Conservation (phyloP, 1,284 basidiomycete genomes). For the Pseudozyma pruni region DNA sequence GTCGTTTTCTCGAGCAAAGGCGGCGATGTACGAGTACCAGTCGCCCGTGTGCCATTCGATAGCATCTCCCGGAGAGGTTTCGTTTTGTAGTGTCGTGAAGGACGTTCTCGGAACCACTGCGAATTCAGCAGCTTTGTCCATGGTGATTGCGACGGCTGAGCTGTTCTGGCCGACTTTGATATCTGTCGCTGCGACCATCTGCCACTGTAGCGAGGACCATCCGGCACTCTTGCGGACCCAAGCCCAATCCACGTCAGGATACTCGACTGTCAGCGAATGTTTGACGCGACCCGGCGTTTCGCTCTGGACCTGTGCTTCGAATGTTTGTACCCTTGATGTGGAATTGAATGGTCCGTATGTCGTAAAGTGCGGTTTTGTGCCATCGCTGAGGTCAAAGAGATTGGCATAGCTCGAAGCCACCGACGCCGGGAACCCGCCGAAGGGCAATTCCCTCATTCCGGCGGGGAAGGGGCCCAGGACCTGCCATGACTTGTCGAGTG, state of each 20-base stretch:
- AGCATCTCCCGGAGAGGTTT: neutral
- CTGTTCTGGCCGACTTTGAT: constrained; percentile 21
- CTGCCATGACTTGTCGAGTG: constrained; percentile 18
- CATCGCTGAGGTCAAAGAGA: constrained; percentile 1
- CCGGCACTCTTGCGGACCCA: constrained; percentile 39
- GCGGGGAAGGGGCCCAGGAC: constrained; percentile 34
- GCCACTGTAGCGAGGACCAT: constrained; percentile 50
- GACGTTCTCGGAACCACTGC: constrained; percentile 17
- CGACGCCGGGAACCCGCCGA: constrained; percentile 31
- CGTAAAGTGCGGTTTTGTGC: neutral
- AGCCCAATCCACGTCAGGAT: constrained; percentile 34
- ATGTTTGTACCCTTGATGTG: constrained; percentile 4
- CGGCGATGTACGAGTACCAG: constrained; percentile 51
- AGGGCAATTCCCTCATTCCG: constrained; percentile 38
- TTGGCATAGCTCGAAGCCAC: constrained; percentile 5
- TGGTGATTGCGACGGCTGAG: constrained; percentile 26
- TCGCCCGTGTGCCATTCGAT: constrained; percentile 52
- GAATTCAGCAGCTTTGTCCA: constrained; percentile 44
- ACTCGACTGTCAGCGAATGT: constrained; percentile 32
- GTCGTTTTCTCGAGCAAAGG: constrained; percentile 11
- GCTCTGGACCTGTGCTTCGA: constrained; percentile 11
- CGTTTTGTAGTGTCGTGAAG: neutral
- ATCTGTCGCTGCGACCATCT: constrained; percentile 32
- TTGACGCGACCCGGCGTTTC: neutral
- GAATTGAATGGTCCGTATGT: constrained; percentile 26